Evolutionary conservation across 192 early-diverging fungal genomes (phyloP).

Genomic region (Lobosporangium transversale): DNA sequence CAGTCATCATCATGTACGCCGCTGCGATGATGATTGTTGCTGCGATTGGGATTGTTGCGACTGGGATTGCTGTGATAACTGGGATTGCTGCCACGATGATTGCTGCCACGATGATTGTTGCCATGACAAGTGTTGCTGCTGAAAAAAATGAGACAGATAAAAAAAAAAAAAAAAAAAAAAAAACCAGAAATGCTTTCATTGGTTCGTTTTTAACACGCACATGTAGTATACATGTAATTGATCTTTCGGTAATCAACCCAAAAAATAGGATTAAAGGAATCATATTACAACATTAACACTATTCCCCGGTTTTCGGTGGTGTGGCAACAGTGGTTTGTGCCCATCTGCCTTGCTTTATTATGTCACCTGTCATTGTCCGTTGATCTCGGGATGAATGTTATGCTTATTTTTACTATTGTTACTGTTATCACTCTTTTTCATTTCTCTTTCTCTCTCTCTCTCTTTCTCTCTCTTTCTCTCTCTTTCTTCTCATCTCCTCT

Average conservation of each 20-base stretch:
- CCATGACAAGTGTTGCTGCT: background rate
- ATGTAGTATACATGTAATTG: background rate
- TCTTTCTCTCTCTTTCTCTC: no score
- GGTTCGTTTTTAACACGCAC: no score
- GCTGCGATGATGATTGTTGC: background rate
- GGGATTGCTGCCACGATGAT: background rate
- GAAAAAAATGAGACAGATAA: background rate
- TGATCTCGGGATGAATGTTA: no score
- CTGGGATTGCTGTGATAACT: background rate
- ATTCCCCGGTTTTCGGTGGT: background rate
- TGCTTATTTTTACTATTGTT: no score
- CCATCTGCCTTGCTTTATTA: no score
- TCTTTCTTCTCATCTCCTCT: no score
- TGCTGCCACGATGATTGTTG: constrained; percentile 9
- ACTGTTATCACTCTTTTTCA: no score
- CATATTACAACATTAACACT: background rate
- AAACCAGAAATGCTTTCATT: background rate
- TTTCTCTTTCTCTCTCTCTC: no score
- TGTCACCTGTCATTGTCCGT: background rate
- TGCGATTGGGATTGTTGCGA: background rate
- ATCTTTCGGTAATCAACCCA: background rate
- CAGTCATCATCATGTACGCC: no score
- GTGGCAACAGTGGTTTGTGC: background rate
- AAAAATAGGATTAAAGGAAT: background rate
- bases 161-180: background rate